A percentile compares a stretch with the other conserved stretches of the same genome.
phyloP scores from a whole-genome alignment of 1,139 yeast species.

The Blastobotrys illinoisensis region DNA sequence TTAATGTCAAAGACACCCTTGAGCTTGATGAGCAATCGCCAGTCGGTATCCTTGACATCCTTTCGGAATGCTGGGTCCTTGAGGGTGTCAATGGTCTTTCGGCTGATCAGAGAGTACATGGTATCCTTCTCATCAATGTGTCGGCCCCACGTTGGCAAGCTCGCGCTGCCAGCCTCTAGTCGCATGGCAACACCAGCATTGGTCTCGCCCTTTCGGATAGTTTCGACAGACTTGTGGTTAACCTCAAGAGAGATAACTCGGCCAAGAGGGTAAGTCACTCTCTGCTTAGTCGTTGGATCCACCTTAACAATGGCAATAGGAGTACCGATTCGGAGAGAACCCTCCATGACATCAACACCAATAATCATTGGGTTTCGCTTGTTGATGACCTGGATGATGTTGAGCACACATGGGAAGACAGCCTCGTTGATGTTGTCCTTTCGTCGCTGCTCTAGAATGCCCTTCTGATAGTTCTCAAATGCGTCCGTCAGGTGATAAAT shows the following conservation, averaged over 20 bases:
- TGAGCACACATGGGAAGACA: slow-evolving; percentile 90
- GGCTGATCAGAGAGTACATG: slow-evolving; percentile 77
- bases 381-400: slow-evolving; percentile 92
- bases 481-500: slow-evolving; percentile 95
- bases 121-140: slow-evolving; percentile 92
- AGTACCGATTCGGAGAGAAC: slow-evolving; percentile 83
- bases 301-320: slow-evolving; percentile 92
- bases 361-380: slow-evolving; percentile 98
- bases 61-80: slow-evolving; percentile 97
- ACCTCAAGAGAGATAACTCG: slow-evolving; percentile 86
- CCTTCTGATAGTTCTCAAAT: slow-evolving; percentile 85
- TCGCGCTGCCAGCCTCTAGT: slow-evolving; percentile 84
- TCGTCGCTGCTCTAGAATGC: slow-evolving; percentile 84
- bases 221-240: slow-evolving; percentile 76
- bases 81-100: slow-evolving; percentile 92
- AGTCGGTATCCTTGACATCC: slow-evolving; percentile 87
- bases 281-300: slow-evolving; percentile 80
- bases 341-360: slow-evolving; percentile 96
- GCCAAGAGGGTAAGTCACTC: slow-evolving; percentile 70
- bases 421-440: slow-evolving; percentile 85
- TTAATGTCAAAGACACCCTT: slow-evolving; percentile 82
- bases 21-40: slow-evolving; percentile 85
- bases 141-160: slow-evolving; percentile 98
- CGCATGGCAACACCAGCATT: slow-evolving; percentile 98
- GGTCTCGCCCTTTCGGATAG: slow-evolving; percentile 90